A percentile compares a stretch with the other conserved stretches of the same genome.
phyloP scores from a whole-genome alignment of 1,284 basidiomycete genomes.

The Cerioporus squamosus region DNA sequence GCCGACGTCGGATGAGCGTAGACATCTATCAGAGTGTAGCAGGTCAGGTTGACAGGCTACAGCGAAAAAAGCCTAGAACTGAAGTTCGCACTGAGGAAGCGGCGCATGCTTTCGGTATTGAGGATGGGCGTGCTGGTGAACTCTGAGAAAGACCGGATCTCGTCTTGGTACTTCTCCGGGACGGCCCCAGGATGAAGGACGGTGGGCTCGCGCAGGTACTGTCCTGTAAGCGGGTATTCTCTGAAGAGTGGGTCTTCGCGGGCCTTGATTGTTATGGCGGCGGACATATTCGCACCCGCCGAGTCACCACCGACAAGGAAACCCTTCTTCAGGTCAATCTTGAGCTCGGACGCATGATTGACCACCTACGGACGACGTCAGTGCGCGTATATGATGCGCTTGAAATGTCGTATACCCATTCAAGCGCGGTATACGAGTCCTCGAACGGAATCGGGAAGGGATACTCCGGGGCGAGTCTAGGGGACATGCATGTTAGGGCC shows the following conservation, averaged over 20 bases:
- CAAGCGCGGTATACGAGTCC: conserved; percentile 40
- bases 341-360: conserved; percentile 6
- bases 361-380: background rate
- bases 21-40: background rate
- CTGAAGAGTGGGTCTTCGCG: conserved; percentile 27
- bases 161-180: conserved; percentile 19
- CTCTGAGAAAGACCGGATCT: conserved; percentile 27
- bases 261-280: conserved; percentile 21
- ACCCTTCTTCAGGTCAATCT: conserved; percentile 16
- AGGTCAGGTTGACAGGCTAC: too few relatives aligned
- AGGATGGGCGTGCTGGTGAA: conserved; percentile 23
- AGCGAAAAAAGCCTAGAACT: background rate
- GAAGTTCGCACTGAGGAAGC: background rate
- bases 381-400: background rate
- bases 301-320: conserved; percentile 31
- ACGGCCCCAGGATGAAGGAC: conserved; percentile 16
- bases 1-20: background rate
- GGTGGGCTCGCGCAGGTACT: conserved; percentile 14
- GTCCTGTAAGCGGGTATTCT: conserved; percentile 14
- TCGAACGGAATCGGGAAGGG: conserved; percentile 42
- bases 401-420: conserved; percentile 31
- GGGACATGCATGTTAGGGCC: background rate
- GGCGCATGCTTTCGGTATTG: background rate
- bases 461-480: conserved; percentile 43
- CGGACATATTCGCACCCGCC: conserved; percentile 28